Evolutionary conservation across 2,329 filamentous ascomycete species (phyloP).

Genomic region (Akanthomyces uredinophilus): DNA sequence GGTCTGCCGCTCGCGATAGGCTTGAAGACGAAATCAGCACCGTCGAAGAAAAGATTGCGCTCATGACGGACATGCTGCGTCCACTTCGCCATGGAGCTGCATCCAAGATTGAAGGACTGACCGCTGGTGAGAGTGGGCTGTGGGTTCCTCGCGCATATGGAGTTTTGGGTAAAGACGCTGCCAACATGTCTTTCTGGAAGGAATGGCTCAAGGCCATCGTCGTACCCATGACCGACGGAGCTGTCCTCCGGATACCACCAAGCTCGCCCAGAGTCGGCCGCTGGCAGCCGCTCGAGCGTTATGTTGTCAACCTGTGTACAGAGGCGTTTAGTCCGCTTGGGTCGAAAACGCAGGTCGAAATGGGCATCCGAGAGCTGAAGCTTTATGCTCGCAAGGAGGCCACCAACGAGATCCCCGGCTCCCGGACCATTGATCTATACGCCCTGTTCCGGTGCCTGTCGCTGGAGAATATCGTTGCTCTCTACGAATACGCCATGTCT

Average conservation of each 20-base stretch:
- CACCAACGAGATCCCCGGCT: slow-evolving; percentile 85
- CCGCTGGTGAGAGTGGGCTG: slow-evolving; percentile 88
- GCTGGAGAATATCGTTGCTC: slow-evolving; percentile 82
- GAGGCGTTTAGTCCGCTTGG: slow-evolving; percentile 88
- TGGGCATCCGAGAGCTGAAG: slow-evolving; percentile 81
- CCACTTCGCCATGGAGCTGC: slow-evolving; percentile 91
- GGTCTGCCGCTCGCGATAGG: slow-evolving; percentile 72
- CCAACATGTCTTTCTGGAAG: slow-evolving; percentile 91
- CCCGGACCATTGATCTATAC: slow-evolving; percentile 86
- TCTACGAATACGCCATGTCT: slow-evolving; percentile 88
- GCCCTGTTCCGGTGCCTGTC: slow-evolving; percentile 86
- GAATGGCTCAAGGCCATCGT: slow-evolving; percentile 92
- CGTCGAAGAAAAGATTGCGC: slow-evolving; percentile 91
- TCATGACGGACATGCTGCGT: slow-evolving; percentile 94
- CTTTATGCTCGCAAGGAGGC: slow-evolving; percentile 93
- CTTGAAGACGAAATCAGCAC: slow-evolving; percentile 92
- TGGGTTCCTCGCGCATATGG: slow-evolving; percentile 95
- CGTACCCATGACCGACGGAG: slow-evolving; percentile 93
- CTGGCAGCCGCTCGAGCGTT: slow-evolving; percentile 95
- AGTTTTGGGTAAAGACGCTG: slow-evolving; percentile 77
- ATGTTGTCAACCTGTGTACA: slow-evolving; percentile 93
- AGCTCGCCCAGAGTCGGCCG: slow-evolving; percentile 87
- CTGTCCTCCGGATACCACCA: slow-evolving; percentile 73
- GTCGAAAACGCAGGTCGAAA: slow-evolving; percentile 92
- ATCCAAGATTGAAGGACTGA: slow-evolving; percentile 94